Evolutionary conservation across 495 filamentous ascomycete genomes (phyloP), one percentile per base, ranked within the genome.

Genomic region (Aspergillus diversus): DNA sequence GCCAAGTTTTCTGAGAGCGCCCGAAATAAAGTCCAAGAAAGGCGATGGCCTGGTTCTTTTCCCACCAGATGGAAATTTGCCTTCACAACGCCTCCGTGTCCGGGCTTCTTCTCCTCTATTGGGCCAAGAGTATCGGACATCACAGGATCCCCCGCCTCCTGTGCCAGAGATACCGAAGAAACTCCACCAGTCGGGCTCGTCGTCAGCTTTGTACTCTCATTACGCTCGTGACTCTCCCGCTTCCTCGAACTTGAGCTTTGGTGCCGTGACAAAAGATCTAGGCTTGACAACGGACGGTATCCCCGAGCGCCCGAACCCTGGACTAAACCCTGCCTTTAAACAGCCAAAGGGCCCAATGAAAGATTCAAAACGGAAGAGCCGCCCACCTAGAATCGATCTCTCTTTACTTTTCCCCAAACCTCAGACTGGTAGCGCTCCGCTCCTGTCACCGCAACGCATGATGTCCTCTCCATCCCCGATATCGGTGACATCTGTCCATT

Each of bases 351-450:
- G 61, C 15, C 27, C 69, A 16, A 66, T 68, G 32, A 77, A 75
- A 51, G 77, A 79, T 27, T 73, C 76, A 16, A 78, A 79, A 56
- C 72, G 76, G 42, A 80, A 77, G 63, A 65, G 74, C 49, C 77
- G 79, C 13, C 77, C 80, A 34, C 71, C 74, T 9, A 64, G 73
- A 35, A 75, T 82, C 55, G 80, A 82, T 49, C 71, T 82, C 13
- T 82, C 80, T 17, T 61, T 78, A 3, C 65, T 82, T 17, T 82
- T 82, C 63, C 80, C 80, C 11, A 82, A 80, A 60, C 80, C 80
- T 1, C 71, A 72, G 34, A 62, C 74, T 31, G 64, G 52, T 17
- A 48, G 64, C 15, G 60, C 73, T 11, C 77, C 73, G 42, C 71
- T 81, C 27, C 63, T 82, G 15, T 82, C 80, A 5, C 80, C 80